These are phyloP conservation scores for Trifolium pratense DNA, from an alignment of 306 rosid genomes.

Conservation along the genomic window DNA sequence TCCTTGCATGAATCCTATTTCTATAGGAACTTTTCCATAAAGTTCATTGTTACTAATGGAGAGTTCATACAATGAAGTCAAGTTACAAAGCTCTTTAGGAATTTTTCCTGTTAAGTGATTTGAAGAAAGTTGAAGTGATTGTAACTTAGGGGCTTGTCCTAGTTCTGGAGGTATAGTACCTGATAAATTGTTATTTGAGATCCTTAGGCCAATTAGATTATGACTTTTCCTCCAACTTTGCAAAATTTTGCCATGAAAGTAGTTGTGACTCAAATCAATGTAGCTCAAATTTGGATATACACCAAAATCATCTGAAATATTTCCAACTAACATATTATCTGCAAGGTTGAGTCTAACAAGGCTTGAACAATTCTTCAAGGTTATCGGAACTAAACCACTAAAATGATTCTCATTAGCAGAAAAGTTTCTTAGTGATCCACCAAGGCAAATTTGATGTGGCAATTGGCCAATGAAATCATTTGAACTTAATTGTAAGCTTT, in stretches of 20 bases:
- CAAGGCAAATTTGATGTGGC: constrained; percentile 42
- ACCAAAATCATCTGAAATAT: constrained; percentile 49
- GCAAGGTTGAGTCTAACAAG: constrained; percentile 43
- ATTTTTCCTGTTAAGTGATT: constrained; percentile 45
- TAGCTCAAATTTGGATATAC: constrained; percentile 39
- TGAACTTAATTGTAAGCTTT: constrained; percentile 16
- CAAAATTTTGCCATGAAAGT: constrained; percentile 35
- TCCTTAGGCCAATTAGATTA: constrained; percentile 10
- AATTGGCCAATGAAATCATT: constrained; percentile 42
- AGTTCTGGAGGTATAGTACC: constrained; percentile 44
- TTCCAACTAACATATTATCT: constrained; percentile 43
- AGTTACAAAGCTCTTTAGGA: constrained; percentile 50
- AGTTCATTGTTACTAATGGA: constrained; percentile 30
- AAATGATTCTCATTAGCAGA: constrained; percentile 35
- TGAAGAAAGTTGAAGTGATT: constrained; percentile 41
- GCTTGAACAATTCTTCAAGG: constrained; percentile 42
- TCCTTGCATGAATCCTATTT: constrained; percentile 29
- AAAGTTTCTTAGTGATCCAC: constrained; percentile 17
- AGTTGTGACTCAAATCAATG: constrained; percentile 41
- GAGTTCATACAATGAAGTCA: constrained; percentile 26
- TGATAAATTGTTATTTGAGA: constrained; percentile 33
- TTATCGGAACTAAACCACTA: constrained; percentile 38
- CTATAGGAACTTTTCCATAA: constrained; percentile 35
- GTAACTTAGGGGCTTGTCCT: constrained; percentile 31
- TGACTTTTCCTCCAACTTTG: constrained; percentile 29